Evolutionary conservation across 2,329 filamentous ascomycete species (phyloP), one percentile per base, ranked within the genome.

Genomic region (Colletotrichum gloeosporioides): DNA sequence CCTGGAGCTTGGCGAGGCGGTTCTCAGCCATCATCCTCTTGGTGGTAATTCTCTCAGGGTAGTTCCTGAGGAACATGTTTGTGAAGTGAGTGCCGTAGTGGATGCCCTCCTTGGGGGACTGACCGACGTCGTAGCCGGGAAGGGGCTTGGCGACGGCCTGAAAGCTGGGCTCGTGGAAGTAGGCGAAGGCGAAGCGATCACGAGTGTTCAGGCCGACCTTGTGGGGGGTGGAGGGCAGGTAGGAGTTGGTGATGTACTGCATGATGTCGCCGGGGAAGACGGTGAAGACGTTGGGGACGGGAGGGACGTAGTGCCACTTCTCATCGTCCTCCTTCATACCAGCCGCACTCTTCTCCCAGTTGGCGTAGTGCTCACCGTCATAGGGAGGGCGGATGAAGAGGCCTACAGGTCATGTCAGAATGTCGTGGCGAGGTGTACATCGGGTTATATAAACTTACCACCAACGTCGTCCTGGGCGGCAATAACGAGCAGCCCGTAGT

Each of bases 191-290:
- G 53, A 87, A 89, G 6, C 88, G 84, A 79, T 89, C 87, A 6
- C 82, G 79, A 2, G 83, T 86, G 79, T 90, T 89, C 65, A 90
- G 82, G 3, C 87, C 88, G 53, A 89, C 87, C 79, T 89, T 89
- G 82, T 89, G 88, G 3, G 85, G 87, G 0, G 88, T 89, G 3
- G 88, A 88, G 6, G 83, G 86, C 8, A 89, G 83, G 77, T 82
- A 82, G 34, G 83, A 85, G 79, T 85, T 84, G 39, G 88, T 89
- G 77, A 90, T 83, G 79, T 88, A 88, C 75, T 89, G 87, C 86
- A 90, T 86, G 86, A 90, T 89, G 77, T 89, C 88, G 12, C 88
- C 88, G 53, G 88, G 88, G 79, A 90, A 89, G 22, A 89, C 88
- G 3, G 88, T 89, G 76, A 89, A 87, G 6, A 86, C 84, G 18